A percentile compares a stretch with the other conserved stretches of the same genome.
These are phyloP conservation scores for Nigrospora osmanthi DNA, from an alignment of 2,329 filamentous ascomycete genomes.

Conservation along the genomic window DNA sequence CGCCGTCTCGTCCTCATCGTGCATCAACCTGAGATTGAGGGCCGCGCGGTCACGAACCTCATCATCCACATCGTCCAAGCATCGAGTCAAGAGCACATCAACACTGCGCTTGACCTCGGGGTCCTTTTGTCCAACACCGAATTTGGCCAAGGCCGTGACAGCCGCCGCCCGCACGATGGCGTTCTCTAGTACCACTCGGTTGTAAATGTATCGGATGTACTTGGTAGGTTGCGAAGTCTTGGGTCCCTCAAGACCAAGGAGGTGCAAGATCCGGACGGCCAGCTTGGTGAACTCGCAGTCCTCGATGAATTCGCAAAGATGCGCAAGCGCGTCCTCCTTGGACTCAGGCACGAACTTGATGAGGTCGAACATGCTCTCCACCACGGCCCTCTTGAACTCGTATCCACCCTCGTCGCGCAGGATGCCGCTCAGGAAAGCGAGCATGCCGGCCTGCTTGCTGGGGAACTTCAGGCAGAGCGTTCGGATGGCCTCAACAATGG, in stretches of 20 bases:
- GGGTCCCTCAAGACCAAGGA: constrained; percentile 89
- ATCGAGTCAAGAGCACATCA: constrained; percentile 82
- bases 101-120: constrained; percentile 96
- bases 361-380: constrained; percentile 98
- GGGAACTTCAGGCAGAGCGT: constrained; percentile 97
- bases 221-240: constrained; percentile 95
- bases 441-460: constrained; percentile 95
- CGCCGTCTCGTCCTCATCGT: constrained; percentile 81
- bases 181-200: constrained; percentile 94
- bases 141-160: constrained; percentile 92
- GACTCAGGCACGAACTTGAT: constrained; percentile 97
- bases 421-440: constrained; percentile 94
- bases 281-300: constrained; percentile 99
- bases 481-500: constrained; percentile 97
- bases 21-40: constrained; percentile 85
- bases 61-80: constrained; percentile 93
- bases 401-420: constrained; percentile 94
- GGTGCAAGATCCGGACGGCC: constrained; percentile 87
- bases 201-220: constrained; percentile 99
- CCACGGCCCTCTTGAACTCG: constrained; percentile 94
- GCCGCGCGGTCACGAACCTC: constrained; percentile 95
- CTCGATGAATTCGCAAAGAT: constrained; percentile 98
- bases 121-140: constrained; percentile 93
- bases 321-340: constrained; percentile 75
- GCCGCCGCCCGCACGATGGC: constrained; percentile 91